Evolutionary conservation across 129 eudicot genomes (phyloP), one percentile per base, ranked within the genome.

Genomic region (Saussurea involucrata): DNA sequence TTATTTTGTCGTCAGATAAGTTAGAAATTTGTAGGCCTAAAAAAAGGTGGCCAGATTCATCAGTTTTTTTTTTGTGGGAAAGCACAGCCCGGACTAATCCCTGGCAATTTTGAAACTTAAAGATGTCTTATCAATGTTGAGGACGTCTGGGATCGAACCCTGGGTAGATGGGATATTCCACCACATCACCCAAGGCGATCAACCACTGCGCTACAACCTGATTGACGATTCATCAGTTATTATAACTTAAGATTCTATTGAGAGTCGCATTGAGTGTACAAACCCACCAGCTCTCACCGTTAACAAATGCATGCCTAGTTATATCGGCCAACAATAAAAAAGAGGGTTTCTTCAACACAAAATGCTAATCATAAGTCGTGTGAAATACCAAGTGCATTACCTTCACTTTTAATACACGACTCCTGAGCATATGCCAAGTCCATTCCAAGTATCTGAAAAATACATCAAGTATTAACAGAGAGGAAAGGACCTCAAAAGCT

Each of bases 381-480:
- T 21, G 13, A 8, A 24, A 36, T 24, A 72, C 8, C 21, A 60
- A 49, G 81, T 27, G 64, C 66, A 67, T 68, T 90, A 93, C 98
- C 96, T 85, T 81, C 89, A 66, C 74, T 82, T 57, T 36, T 72
- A 61, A 78, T 46, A 24, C 69, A 82, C 24, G 87, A 74, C 64
- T 88, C 95, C 74, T 87, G 81, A 75, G 83, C 85, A 72, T 82
- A 60, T 42, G 89, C 85, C 74, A 93, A 82, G 88, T 93, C 96
- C 96, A 88, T 86, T 61, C 88, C 96, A 71, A 90, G 92, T 83
- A 93, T 88, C 98, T 90, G 95, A 10, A 85, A 83, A 61, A 71
- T 77, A 84, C 78, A 78, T 37, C 55, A 65, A 69, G 78, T 36
- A 76, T 74, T 44, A 69, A 64, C n/a, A 24, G 10, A 63, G 17